Evolutionary conservation across 2,329 filamentous ascomycete genomes (phyloP), one percentile per base, ranked within the genome.

Genomic region (Emydomyces testavorans): DNA sequence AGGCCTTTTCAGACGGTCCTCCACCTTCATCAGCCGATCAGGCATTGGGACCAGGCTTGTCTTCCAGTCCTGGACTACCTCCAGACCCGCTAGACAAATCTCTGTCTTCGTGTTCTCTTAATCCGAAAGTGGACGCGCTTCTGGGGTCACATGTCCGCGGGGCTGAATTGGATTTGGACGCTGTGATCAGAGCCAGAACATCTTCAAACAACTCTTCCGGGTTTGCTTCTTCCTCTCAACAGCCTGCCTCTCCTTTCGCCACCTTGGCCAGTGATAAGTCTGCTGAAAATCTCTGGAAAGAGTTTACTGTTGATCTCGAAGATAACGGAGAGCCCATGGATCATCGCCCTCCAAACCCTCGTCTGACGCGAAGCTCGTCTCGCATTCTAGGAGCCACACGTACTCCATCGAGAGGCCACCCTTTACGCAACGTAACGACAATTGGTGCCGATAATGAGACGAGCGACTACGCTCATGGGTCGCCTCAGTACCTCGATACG

Each of bases 381-480:
- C 51, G 28, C 34, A 50, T 41, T 47, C 26, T 21, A 20, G 42
- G 15, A 34, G 28, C 15, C 39, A 24, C 10, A n/a, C 32, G 24
- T 38, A 43, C 13, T 26, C 28, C 42, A 18, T 13, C 43, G 11
- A 34, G 15, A 23, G 43, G 35, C 18, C 52, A 52, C 21, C 53
- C 46, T 13, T 32, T 53, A n/a, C 49, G 49, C 21, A 48, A 48
- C 34, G 47, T 52, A n/a, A 37, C 52, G 8, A 49, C 36, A 6
- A 38, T 48, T 3, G 43, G 52, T 29, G n/a, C 29, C 6, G 43
- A 20, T 15, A 23, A 40, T 26, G 47, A 34, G 10, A 11, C 11
- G 15, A 34, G 6, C 13, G 31, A 18, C 32, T 38, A 37, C 21
- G 20, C 20, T 21, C 15, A 37, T 38, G 6, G 7, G 2, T 15